Evolutionary conservation across 768 basidiomycete genomes (phyloP).

Genomic region (Mycena crocata): DNA sequence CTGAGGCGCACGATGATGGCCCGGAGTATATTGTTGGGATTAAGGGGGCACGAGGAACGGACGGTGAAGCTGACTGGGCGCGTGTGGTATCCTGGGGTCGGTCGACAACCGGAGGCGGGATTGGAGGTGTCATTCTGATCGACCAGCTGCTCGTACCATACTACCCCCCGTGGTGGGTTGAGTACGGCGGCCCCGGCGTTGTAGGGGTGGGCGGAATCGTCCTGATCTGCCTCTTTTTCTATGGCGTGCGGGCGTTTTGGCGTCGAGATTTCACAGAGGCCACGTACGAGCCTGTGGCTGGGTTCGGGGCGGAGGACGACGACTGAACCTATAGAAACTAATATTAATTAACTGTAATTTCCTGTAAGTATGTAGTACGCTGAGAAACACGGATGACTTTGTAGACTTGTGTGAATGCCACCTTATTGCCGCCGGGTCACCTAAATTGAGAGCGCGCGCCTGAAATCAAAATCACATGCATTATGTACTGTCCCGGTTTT

Average conservation of each 20-base stretch:
- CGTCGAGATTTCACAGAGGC: constrained; percentile 81
- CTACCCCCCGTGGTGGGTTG: constrained; percentile 85
- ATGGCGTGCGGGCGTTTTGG: constrained; percentile 79
- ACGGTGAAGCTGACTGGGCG: constrained; percentile 72
- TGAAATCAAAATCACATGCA: constrained; percentile 16
- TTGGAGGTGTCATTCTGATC: constrained; percentile 91
- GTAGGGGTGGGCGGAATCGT: constrained; percentile 70
- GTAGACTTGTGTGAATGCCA: neutral
- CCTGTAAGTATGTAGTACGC: too few species aligned
- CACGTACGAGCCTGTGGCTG: constrained; percentile 91
- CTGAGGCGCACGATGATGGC: constrained; percentile 52
- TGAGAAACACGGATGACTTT: constrained; percentile 5
- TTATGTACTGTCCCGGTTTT: neutral
- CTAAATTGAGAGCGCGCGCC: neutral
- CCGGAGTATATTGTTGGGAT: constrained; percentile 76
- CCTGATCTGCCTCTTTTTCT: constrained; percentile 77
- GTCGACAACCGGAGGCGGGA: constrained; percentile 75
- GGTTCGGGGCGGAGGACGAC: constrained; percentile 69
- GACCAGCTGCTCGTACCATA: constrained; percentile 89
- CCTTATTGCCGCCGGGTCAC: neutral
- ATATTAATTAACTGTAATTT: constrained; percentile 31
- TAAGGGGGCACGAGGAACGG: constrained; percentile 77
- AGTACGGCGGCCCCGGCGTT: constrained; percentile 77
- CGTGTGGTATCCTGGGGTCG: constrained; percentile 80
- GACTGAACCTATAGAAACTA: constrained; percentile 48